Evolutionary conservation across 2,329 filamentous ascomycete genomes (phyloP), one percentile per base, ranked within the genome.

Genomic region (Pseudopithomyces chartarum): DNA sequence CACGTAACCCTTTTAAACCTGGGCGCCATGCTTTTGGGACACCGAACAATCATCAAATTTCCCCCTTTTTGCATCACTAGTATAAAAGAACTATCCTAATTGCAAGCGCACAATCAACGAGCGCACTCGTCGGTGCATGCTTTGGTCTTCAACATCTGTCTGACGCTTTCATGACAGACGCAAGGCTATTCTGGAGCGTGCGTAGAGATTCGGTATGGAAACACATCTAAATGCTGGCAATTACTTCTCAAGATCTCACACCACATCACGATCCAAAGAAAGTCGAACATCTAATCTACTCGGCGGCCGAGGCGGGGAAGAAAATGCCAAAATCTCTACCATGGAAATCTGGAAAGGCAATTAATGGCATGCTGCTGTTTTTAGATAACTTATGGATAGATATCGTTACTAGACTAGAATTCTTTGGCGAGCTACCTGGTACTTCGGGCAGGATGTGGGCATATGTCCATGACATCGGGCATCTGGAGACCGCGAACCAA

Each of bases 291-390:
- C 32, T 50, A 39, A 6, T 50, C 39, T 50, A 34, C 33, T 40
- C 34, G 23, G 50, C 55, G 23, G 55, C 55, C 7, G 17, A 15
- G 49, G 43, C 55, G 33, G 44, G 26, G 13, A 53, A 42, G 50
- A 54, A 49, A 43, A 57, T 54, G 55, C 49, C 55, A 50, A 57
- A 54, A 38, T 44, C 54, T 48, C 33, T 44, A 54, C 38, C 26
- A 53, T 57, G 55, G 55, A 57, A 39, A 19, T 57, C 32, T 57
- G 55, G 55, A 57, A 57, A 26, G 55, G 55, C 42, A 42, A 36
- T 43, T 20, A 48, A 54, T 49, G 44, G 4, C 29, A 48, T 36
- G 55, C 55, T 49, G 29, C 49, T 53, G n/a, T 57, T 33, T 57
- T 57, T 39, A 53, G 55, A 49, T 57, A 49, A 49, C 42, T 42